Base-by-base conservation (phyloP, 805 yeast genomes). In the Lipomyces oligophaga region DNA sequence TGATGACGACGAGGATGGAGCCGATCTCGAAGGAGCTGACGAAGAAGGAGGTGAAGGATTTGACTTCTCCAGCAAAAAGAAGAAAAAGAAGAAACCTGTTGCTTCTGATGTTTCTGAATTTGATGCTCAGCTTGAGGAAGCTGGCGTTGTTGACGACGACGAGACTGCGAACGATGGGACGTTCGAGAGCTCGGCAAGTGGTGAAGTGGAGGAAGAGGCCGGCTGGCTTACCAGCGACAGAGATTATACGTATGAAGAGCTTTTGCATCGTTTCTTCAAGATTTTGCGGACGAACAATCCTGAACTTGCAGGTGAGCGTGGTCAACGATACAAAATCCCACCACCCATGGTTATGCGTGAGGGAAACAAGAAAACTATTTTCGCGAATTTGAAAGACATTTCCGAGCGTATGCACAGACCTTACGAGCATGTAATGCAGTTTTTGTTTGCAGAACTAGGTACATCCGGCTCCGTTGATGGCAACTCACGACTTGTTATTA, bases 381-480 rank as follows among this genome's bases (percentile, higher is more conserved):
- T 93, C 66, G 88, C 96, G 57, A 93, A 93, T 69, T 89, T 93
- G 58, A 95, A 89, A 72, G 95, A 85, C 63, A 93, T 93, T 60
- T 79, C 96, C 54, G 85, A 85, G 59, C 93, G 88, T 47, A 77
- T 93, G 74, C 97, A 93, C 70, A 82, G 99, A 74, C 85, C 88
- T 44, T 93, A 96, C 59, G 98, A 93, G 64, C 98, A 93, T 72
- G 81, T 93, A 57, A 93, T 93, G 68, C 96, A 88, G 73, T 93
- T 84, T 71, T 72, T 93, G 70, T 93, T 93, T 71, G 97, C 97
- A 1, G 99, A 93, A 74, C 77, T 93, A 78, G 99, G 99, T 81
- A 93, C 99, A 18, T 87, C 97, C 1, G 99, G 99, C 65, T 89
- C 97, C 46, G 90, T 93, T 52, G 99, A 93, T 71, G 98, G 97